Percentiles rank a stretch among this genome's conserved stretches.
Conservation (phyloP, 1,284 basidiomycete species). For the Lignosus rhinocerotis region DNA sequence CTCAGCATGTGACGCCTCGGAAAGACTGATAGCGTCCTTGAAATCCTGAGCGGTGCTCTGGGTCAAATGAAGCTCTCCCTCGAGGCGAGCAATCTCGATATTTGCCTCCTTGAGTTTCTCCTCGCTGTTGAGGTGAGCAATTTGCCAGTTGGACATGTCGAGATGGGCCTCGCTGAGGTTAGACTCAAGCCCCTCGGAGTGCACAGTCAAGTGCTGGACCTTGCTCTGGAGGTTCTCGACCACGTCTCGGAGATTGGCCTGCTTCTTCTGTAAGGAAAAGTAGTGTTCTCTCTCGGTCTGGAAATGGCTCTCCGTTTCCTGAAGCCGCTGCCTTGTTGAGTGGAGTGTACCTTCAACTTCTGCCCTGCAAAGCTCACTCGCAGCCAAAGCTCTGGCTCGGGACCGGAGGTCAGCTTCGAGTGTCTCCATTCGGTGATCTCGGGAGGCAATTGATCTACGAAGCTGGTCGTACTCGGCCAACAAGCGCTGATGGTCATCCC, state of each 20-base stretch:
- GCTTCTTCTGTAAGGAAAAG: background rate
- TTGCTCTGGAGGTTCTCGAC: background rate
- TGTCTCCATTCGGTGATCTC: slow-evolving; percentile 5
- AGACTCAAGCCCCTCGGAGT: background rate
- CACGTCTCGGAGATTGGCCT: background rate
- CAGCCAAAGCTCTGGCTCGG: slow-evolving; percentile 1
- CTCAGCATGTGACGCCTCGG: background rate
- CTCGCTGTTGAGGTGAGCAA: background rate
- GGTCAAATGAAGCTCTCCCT: background rate
- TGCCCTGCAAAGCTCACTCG: background rate
- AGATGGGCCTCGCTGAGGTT: background rate
- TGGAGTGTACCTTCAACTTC: slow-evolving; percentile 2
- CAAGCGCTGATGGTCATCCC: slow-evolving; percentile 10
- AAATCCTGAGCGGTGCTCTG: background rate
- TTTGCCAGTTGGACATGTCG: background rate
- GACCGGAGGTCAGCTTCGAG: slow-evolving; percentile 9
- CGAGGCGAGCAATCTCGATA: background rate
- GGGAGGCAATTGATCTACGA: slow-evolving; percentile 4
- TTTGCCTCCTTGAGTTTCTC: background rate
- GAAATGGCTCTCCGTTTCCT: background rate
- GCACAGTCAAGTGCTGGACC: background rate
- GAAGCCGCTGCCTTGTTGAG: background rate
- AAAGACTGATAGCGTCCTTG: background rate
- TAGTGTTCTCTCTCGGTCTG: background rate
- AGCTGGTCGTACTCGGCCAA: slow-evolving; percentile 14